These are phyloP conservation scores for Podila minutissima DNA, from an alignment of 192 early-diverging fungal genomes.

Conservation along the genomic window DNA sequence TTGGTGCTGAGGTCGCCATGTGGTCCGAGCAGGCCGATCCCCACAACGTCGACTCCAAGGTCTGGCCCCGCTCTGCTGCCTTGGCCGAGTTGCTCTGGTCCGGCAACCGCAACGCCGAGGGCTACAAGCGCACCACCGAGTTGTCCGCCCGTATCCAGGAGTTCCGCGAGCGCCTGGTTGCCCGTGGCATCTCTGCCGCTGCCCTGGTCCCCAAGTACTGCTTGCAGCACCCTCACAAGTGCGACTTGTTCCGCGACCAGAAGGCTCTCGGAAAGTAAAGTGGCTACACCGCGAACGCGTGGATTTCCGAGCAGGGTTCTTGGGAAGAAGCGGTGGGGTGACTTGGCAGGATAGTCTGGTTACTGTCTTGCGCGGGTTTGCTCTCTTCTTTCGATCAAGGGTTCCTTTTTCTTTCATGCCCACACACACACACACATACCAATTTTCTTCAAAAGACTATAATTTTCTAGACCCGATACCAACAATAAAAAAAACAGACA, in stretches of 20 bases:
- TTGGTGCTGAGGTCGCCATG: slow-evolving; percentile 76
- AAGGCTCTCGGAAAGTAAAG: slow-evolving; percentile 44
- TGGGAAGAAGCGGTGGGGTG: not conserved
- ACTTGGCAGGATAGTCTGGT: slow-evolving; percentile 4
- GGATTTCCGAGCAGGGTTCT: not conserved
- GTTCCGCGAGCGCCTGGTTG: slow-evolving; percentile 72
- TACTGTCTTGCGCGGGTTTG: slow-evolving; percentile 1
- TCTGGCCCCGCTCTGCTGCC: slow-evolving; percentile 79
- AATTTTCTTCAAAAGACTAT: no score
- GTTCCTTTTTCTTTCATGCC: not conserved
- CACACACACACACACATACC: no score
- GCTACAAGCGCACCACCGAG: slow-evolving; percentile 44
- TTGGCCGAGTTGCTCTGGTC: slow-evolving; percentile 77
- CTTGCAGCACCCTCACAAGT: slow-evolving; percentile 47
- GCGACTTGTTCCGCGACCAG: slow-evolving; percentile 46
- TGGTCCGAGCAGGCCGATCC: slow-evolving; percentile 79
- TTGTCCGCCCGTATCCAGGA: slow-evolving; percentile 65
- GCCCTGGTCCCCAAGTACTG: slow-evolving; percentile 64
- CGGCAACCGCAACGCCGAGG: slow-evolving; percentile 60
- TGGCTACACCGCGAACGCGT: not conserved
- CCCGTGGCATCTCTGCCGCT: slow-evolving; percentile 71
- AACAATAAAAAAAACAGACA: no score
- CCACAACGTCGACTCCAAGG: slow-evolving; percentile 61
- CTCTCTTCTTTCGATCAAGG: not conserved
- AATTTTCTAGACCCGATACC: no score